A percentile compares a stretch with the other conserved stretches of the same genome.
Conservation (phyloP, 129 eudicot species). For the Apium graveolens region DNA sequence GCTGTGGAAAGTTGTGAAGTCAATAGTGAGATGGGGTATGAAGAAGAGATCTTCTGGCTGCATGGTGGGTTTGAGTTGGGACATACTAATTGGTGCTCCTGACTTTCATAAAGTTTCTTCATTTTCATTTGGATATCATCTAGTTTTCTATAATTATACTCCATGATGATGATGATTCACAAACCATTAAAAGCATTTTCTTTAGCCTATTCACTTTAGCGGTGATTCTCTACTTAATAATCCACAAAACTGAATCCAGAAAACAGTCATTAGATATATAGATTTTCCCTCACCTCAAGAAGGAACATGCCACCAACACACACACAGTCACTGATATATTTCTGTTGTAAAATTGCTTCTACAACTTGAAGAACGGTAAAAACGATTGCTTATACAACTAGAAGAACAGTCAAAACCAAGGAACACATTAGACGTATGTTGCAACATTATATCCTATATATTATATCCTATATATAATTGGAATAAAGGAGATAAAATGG, state of each 20-base stretch:
- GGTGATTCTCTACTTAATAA: conserved; percentile 9
- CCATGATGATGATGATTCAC: conserved; percentile 14
- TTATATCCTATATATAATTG: too few relatives aligned
- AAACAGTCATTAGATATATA: conserved; percentile 14
- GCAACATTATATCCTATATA: too few relatives aligned
- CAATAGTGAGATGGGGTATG: conserved; percentile 1
- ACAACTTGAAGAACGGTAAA: not conserved
- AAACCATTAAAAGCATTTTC: conserved; percentile 8
- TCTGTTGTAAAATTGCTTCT: not conserved
- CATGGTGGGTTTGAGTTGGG: conserved; percentile 19
- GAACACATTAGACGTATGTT: too few relatives aligned
- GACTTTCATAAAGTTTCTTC: conserved; percentile 14
- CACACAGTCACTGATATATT: not conserved
- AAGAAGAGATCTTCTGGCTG: conserved; percentile 13
- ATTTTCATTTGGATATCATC: conserved; percentile 6
- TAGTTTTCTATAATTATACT: conserved; percentile 9
- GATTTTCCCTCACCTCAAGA: not conserved
- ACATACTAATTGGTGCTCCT: conserved; percentile 12
- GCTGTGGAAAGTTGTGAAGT: not conserved
- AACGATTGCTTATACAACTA: not conserved
- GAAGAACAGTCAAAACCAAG: not conserved
- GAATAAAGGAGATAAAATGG: too few relatives aligned
- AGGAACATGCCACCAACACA: conserved; percentile 9
- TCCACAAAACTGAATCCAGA: not conserved
- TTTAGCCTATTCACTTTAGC: conserved; percentile 3